A percentile compares a stretch with the other conserved stretches of the same genome.
phyloP scores from a whole-genome alignment of 2,329 filamentous ascomycete genomes.

The Lasiodiplodia hormozganensis region DNA sequence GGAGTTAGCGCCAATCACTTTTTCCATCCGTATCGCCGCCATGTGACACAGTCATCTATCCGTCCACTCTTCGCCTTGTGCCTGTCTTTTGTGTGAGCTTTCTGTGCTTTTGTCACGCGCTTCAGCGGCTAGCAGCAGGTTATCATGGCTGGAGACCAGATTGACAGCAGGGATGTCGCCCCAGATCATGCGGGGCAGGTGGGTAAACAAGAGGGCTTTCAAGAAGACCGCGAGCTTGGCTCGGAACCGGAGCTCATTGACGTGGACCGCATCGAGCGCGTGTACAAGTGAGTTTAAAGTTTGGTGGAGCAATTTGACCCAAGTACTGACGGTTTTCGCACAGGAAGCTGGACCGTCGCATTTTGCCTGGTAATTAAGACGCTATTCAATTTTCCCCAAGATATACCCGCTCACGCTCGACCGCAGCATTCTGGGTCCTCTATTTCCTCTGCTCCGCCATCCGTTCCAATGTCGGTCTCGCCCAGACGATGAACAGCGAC shows the following conservation, averaged over 20 bases:
- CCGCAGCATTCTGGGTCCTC: slow-evolving; percentile 79
- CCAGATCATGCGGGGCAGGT: slow-evolving; percentile 28
- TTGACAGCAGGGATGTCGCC: slow-evolving; percentile 4
- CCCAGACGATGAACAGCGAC: slow-evolving; percentile 88
- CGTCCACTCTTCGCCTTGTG: not conserved
- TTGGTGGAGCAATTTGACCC: no score
- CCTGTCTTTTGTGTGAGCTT: not conserved
- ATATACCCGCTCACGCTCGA: slow-evolving; percentile 8
- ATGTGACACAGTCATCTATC: slow-evolving; percentile 2
- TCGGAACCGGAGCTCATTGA: slow-evolving; percentile 35
- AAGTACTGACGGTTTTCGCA: not conserved
- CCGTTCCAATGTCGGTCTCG: slow-evolving; percentile 87
- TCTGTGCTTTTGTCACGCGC: not conserved
- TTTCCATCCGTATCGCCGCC: not conserved
- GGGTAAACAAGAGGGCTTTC: slow-evolving; percentile 38
- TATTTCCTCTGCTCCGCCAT: slow-evolving; percentile 95
- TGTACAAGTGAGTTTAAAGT: slow-evolving; percentile 43
- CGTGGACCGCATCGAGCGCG: slow-evolving; percentile 45
- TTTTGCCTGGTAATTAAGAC: slow-evolving; percentile 55
- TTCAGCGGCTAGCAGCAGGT: not conserved
- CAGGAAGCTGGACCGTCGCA: slow-evolving; percentile 65
- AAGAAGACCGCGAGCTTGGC: slow-evolving; percentile 44
- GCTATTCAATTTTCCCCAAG: not conserved
- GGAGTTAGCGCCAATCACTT: slow-evolving; percentile 25
- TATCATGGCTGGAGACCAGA: slow-evolving; percentile 17